Evolutionary conservation across 1,284 basidiomycete genomes (phyloP), one percentile per base, ranked within the genome.

Genomic region (Papiliotrema nemorosa): DNA sequence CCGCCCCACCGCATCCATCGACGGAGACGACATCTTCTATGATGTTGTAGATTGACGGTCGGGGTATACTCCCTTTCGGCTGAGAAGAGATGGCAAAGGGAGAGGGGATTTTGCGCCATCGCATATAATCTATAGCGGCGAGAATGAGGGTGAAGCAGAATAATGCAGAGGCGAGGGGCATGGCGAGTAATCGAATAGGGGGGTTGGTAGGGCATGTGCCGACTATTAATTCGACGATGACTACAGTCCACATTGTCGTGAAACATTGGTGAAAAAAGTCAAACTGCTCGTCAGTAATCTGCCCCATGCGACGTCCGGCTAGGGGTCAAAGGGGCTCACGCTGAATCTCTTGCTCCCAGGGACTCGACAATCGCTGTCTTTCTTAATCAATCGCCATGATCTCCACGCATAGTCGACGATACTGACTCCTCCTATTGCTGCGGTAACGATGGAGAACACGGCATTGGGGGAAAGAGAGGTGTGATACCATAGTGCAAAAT

Each of bases 221-320:
- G 38, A 50, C 42, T 41, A 50, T 38, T 16, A 50, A 22, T 31
- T 50, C 49, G 49, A 39, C 26, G 18, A 50, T 50, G 16, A 50
- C 7, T 14, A 50, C n/a, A 18, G 38, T 31, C 49, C 49, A 50
- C 49, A 50, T 50, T 24, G 38, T 21, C 13, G 49, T 44, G 33
- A 50, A 44, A 21, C 41, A 44, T 42, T 42, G 44, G 42, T 50
- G 49, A 27, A 50, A 50, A 20, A 18, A 50, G 35, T 50, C 49
- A 21, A 50, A 25, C 49, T 50, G 33, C 3, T 9, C 5, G 31
- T 36, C 21, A 49, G 44, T 20, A n/a, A 13, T 6, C 14, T 21
- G 24, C 16, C 16, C 20, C 31, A 13, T 3, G 20, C 21, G 36
- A 16, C 24, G n/a, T 25, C 5, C 13, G 5, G 31, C 24, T n/a